phyloP scores from a whole-genome alignment of 148 eudicot species.

The Pharnaceum exiguum region DNA sequence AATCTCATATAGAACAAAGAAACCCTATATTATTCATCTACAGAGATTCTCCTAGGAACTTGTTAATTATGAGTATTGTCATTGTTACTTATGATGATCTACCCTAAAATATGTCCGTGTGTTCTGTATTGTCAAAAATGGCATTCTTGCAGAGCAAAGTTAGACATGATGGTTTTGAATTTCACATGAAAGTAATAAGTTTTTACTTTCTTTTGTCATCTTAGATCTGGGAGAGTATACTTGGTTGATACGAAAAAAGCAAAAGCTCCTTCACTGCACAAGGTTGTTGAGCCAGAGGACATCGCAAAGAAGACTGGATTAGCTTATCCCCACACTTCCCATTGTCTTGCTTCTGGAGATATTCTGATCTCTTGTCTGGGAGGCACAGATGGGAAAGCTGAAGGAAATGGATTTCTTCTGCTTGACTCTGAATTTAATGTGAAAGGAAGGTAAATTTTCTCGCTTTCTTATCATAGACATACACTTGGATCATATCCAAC shows the following conservation, averaged over 20 bases:
- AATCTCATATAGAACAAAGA: too few relatives aligned
- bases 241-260: conserved; percentile 69
- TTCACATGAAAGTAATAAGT: neutral
- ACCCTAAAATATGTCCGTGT: too few relatives aligned
- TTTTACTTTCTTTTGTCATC: neutral
- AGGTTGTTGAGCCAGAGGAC: conserved; percentile 79
- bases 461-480: neutral
- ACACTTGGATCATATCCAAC: too few relatives aligned
- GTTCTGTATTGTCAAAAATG: too few relatives aligned
- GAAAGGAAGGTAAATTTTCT: conserved; percentile 97
- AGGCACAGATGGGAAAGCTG: conserved; percentile 80
- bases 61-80: too few relatives aligned
- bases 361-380: conserved; percentile 93
- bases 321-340: conserved; percentile 95
- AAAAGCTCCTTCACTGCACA: conserved; percentile 74
- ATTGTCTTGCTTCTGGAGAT: conserved; percentile 96
- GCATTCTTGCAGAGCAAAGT: too few relatives aligned
- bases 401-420: conserved; percentile 91
- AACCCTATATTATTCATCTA: too few relatives aligned
- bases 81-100: too few relatives aligned
- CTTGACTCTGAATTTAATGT: conserved; percentile 93
- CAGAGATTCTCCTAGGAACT: too few relatives aligned
- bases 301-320: conserved; percentile 75
- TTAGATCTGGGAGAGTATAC: conserved; percentile 91
- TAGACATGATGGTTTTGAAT: too few relatives aligned